Evolutionary conservation across 108 stramenopile species (phyloP).

Genomic region (Fistulifera pelliculosa): DNA sequence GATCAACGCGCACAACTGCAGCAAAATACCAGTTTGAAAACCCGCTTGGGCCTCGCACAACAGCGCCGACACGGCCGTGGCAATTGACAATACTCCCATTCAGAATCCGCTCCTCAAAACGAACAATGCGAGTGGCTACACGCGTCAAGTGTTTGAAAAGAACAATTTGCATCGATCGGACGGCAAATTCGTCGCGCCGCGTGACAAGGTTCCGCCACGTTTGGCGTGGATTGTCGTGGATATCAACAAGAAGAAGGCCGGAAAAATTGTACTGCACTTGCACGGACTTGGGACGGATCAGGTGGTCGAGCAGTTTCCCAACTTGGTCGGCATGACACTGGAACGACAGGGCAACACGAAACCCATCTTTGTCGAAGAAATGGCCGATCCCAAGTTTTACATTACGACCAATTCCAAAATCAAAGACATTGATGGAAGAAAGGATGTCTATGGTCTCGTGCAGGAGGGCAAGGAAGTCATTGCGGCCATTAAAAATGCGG

Average conservation of each 20-base stretch:
- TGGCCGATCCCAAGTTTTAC: too few relatives aligned
- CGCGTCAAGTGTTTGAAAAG: not conserved
- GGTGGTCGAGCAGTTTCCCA: not conserved
- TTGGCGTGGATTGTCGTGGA: conserved; percentile 3
- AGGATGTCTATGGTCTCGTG: not conserved
- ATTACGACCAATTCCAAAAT: too few relatives aligned
- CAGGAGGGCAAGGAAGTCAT: conserved; percentile 1
- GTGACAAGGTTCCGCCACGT: not conserved
- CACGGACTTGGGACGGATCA: not conserved
- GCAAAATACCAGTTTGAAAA: not conserved
- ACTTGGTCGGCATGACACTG: not conserved
- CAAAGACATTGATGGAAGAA: not conserved
- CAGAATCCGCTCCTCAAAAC: not conserved
- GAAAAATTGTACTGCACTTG: conserved; percentile 5
- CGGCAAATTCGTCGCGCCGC: not conserved
- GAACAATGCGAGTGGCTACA: not conserved
- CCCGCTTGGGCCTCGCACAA: conserved; percentile 1
- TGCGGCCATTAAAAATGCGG: not conserved
- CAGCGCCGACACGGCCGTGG: not conserved
- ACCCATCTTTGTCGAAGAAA: too few relatives aligned
- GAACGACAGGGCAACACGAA: not conserved
- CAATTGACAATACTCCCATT: not conserved
- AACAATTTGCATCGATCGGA: not conserved
- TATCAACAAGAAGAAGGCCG: not conserved
- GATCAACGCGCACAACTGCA: not conserved